Evolutionary conservation across 2,329 filamentous ascomycete genomes (phyloP).

Genomic region (Magnaporthiopsis incrustans): DNA sequence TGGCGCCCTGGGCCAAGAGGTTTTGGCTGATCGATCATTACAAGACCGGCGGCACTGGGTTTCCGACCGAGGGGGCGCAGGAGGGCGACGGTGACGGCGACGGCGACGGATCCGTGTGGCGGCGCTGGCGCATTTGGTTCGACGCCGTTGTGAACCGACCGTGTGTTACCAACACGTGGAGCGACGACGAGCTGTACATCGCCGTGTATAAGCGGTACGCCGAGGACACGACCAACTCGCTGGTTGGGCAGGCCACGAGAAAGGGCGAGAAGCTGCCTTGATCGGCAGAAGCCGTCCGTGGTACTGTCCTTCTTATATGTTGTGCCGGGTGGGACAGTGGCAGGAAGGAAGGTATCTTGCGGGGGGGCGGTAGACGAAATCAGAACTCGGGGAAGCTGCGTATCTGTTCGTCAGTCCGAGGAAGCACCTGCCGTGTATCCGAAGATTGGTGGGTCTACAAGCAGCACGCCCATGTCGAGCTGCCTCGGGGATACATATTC

Average conservation of each 20-base stretch:
- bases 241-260: conserved; percentile 55
- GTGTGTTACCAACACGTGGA: conserved; percentile 61
- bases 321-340: no score
- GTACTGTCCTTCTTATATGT: neutral
- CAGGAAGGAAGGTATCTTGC: neutral
- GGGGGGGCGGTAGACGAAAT: neutral
- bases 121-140: conserved; percentile 57
- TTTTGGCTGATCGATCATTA: conserved; percentile 70
- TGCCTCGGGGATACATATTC: neutral
- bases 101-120: conserved; percentile 40
- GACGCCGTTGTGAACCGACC: conserved; percentile 48
- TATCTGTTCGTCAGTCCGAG: neutral
- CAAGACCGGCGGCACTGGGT: conserved; percentile 47
- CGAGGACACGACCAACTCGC: conserved; percentile 54
- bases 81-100: conserved; percentile 18
- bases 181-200: conserved; percentile 58
- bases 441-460: neutral
- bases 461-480: neutral
- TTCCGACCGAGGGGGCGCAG: conserved; percentile 24
- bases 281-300: conserved; percentile 12
- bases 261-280: conserved; percentile 55
- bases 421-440: neutral
- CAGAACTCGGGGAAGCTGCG: neutral
- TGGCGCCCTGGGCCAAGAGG: conserved; percentile 66
- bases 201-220: conserved; percentile 62